Evolutionary conservation across 164 flowering plant genomes (phyloP).

Genomic region (grape (Vitis vinifera)): DNA sequence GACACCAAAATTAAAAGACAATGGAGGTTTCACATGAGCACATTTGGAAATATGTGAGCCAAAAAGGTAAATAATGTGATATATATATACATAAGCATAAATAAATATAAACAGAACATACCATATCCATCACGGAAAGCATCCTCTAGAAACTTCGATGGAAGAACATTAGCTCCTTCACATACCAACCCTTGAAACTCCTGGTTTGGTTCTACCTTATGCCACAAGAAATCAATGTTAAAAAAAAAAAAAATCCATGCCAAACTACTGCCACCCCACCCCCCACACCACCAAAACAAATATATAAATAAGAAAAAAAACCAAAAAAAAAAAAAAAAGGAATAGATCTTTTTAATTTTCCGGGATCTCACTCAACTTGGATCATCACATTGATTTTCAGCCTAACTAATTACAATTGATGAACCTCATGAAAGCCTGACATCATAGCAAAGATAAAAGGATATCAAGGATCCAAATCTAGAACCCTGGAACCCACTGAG

Average conservation of each 20-base stretch:
- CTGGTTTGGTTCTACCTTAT: conserved; percentile 98
- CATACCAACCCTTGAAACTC: conserved; percentile 96
- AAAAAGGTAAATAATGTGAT: neutral
- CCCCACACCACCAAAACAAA: too few relatives aligned
- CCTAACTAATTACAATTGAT: too few relatives aligned
- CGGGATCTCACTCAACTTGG: too few relatives aligned
- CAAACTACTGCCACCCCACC: neutral
- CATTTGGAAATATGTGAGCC: neutral
- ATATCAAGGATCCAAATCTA: too few relatives aligned
- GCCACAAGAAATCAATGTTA: conserved; percentile 34
- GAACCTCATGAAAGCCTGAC: too few relatives aligned
- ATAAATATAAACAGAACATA: conserved; percentile 27
- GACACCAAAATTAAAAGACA: conserved; percentile 37
- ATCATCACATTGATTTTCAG: too few relatives aligned
- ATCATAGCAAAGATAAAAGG: too few relatives aligned
- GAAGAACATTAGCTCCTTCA: conserved; percentile 99
- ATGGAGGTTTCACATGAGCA: conserved; percentile 22
- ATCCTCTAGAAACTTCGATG: conserved; percentile 84
- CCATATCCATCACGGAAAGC: conserved; percentile 91
- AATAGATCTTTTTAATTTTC: too few relatives aligned
- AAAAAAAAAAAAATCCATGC: neutral
- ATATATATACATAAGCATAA: neutral
- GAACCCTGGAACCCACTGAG: too few relatives aligned
- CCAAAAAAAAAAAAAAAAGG: too few relatives aligned
- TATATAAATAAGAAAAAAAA: too few relatives aligned